Percentiles rank a stretch among this genome's conserved stretches.
Evolutionary conservation across 176 grass and related monocot genomes (phyloP).

Genomic region (Alloteropsis semialata): DNA sequence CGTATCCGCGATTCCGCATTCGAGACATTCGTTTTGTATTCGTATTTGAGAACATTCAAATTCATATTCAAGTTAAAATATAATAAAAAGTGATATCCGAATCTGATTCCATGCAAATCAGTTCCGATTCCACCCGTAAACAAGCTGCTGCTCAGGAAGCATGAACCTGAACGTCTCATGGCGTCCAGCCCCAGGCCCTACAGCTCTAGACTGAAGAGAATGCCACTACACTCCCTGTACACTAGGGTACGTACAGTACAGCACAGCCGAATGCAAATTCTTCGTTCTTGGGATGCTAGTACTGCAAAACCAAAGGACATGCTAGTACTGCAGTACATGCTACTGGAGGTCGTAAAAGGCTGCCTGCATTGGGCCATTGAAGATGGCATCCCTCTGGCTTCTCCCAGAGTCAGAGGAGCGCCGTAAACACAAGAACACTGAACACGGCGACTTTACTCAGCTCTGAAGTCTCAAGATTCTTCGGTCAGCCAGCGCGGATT

Average conservation of each 20-base stretch:
- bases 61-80: no score
- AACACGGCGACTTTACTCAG: not conserved
- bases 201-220: not conserved
- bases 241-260: no score
- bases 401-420: constrained; percentile 4
- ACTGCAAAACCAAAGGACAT: not conserved
- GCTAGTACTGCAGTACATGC: not conserved
- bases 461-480: not conserved
- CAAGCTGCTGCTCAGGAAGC: not conserved
- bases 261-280: not conserved
- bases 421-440: not conserved
- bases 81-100: no score
- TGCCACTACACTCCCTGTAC: not conserved
- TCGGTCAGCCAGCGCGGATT: not conserved
- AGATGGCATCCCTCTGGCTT: constrained; percentile 3
- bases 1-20: no score
- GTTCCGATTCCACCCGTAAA: no score
- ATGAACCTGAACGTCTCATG: not conserved
- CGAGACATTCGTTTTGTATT: no score
- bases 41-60: no score
- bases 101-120: no score
- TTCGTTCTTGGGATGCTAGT: not conserved
- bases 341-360: not conserved
- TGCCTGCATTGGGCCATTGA: not conserved
- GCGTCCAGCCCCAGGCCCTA: not conserved